A percentile compares a stretch with the other conserved stretches of the same genome.
These are phyloP conservation scores for Mortierella sp. DNA, from an alignment of 371 early-diverging fungal genomes.

Conservation along the genomic window DNA sequence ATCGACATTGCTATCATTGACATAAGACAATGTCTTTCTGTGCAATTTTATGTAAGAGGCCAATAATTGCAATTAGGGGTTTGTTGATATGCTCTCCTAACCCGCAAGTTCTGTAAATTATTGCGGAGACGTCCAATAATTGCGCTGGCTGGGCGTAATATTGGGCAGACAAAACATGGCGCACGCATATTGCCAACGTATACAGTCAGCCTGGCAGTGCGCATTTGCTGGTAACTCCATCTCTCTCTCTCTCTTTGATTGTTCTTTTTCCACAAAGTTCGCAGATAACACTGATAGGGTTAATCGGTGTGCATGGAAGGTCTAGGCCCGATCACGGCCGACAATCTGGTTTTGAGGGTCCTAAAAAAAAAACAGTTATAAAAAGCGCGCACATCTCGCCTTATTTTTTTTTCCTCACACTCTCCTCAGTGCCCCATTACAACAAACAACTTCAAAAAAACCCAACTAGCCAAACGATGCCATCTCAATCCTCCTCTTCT, in stretches of 20 bases:
- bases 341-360: neutral
- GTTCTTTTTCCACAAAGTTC: neutral
- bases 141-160: neutral
- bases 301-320: neutral
- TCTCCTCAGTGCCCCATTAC: neutral
- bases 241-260: no score
- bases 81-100: neutral
- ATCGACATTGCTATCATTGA: no score
- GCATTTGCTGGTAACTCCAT: neutral
- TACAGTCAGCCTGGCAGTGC: neutral
- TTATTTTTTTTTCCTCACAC: neutral
- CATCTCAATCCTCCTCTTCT: neutral
- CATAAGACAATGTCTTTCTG: no score
- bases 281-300: neutral
- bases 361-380: neutral
- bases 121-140: neutral
- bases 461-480: neutral
- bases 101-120: neutral
- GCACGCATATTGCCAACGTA: no score
- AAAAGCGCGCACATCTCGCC: neutral
- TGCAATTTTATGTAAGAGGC: no score
- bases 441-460: neutral
- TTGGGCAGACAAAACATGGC: neutral
- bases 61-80: conserved; percentile 1
- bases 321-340: neutral